A percentile compares a stretch with the other conserved stretches of the same genome.
Conservation (phyloP, 345 rosid species). For the Erucastrum elatum region DNA sequence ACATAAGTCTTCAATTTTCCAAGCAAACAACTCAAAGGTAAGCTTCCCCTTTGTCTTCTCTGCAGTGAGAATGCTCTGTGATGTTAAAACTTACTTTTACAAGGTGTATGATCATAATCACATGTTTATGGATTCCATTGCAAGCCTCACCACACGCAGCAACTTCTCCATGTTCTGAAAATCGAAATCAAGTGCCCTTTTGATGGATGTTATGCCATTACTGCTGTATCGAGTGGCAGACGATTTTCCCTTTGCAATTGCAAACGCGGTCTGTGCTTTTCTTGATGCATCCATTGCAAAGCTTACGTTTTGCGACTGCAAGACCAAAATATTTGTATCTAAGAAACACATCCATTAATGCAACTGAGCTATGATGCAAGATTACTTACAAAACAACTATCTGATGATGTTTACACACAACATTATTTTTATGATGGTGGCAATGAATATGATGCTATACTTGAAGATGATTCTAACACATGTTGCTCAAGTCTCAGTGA, state of each 20-base stretch:
- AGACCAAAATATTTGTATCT: constrained; percentile 1
- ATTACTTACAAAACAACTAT: neutral
- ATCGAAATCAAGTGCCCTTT: constrained; percentile 84
- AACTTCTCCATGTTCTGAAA: constrained; percentile 89
- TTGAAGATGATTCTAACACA: constrained; percentile 1
- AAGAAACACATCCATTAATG: constrained; percentile 3
- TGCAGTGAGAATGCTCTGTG: neutral
- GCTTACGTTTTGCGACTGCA: constrained; percentile 72
- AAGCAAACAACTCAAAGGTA: neutral
- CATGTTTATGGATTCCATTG: constrained; percentile 71
- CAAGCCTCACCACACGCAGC: constrained; percentile 74
- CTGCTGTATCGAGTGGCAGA: constrained; percentile 44
- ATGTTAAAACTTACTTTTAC: neutral
- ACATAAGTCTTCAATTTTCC: constrained; percentile 11
- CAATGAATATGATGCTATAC: neutral
- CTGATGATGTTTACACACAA: neutral
- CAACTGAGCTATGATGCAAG: neutral
- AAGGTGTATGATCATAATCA: constrained; percentile 30
- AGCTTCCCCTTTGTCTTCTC: neutral
- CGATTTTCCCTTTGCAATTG: constrained; percentile 52
- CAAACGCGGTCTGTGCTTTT: constrained; percentile 71
- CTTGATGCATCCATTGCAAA: constrained; percentile 94
- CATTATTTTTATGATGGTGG: neutral
- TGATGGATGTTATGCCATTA: constrained; percentile 65
- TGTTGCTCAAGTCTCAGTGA: neutral